Percentiles rank a stretch among this genome's conserved stretches.
Evolutionary conservation across 139 green algal species (phyloP).

Genomic region (Gonium pectorale): DNA sequence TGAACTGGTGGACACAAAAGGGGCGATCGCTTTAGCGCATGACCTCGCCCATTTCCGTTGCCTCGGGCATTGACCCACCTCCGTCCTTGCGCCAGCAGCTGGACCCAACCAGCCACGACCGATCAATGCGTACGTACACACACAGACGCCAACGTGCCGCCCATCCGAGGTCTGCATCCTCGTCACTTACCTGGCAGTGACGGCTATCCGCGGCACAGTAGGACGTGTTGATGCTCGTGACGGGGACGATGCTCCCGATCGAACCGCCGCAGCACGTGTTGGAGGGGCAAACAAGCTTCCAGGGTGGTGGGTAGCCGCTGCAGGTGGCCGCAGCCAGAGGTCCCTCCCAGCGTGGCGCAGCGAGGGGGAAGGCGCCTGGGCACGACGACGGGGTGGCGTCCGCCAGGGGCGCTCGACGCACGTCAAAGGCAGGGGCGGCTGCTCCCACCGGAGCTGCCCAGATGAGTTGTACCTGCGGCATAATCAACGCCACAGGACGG

Average conservation of each 20-base stretch:
- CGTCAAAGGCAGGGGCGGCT: background rate
- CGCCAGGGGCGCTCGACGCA: background rate
- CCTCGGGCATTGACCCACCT: too few species aligned
- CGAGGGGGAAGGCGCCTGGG: background rate
- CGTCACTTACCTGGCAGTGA: too few species aligned
- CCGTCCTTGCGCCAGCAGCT: too few species aligned
- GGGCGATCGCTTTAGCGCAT: too few species aligned
- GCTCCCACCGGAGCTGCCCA: background rate
- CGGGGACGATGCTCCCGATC: background rate
- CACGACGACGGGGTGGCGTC: background rate
- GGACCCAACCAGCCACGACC: too few species aligned
- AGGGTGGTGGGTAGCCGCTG: too few species aligned
- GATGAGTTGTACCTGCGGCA: background rate
- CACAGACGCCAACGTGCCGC: too few species aligned
- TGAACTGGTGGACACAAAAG: too few species aligned
- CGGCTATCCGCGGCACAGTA: background rate
- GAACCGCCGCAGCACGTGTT: conserved; percentile 13
- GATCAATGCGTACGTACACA: too few species aligned
- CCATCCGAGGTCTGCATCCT: too few species aligned
- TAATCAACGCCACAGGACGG: too few species aligned
- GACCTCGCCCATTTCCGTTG: too few species aligned
- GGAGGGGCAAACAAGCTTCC: background rate
- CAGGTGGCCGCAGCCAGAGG: background rate
- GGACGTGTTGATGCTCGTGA: background rate
- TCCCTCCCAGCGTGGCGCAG: background rate